Percentiles rank a stretch among this genome's conserved stretches.
Conservation (phyloP, 2,329 filamentous ascomycete genomes). For the Tolypocladium guangdongense region DNA sequence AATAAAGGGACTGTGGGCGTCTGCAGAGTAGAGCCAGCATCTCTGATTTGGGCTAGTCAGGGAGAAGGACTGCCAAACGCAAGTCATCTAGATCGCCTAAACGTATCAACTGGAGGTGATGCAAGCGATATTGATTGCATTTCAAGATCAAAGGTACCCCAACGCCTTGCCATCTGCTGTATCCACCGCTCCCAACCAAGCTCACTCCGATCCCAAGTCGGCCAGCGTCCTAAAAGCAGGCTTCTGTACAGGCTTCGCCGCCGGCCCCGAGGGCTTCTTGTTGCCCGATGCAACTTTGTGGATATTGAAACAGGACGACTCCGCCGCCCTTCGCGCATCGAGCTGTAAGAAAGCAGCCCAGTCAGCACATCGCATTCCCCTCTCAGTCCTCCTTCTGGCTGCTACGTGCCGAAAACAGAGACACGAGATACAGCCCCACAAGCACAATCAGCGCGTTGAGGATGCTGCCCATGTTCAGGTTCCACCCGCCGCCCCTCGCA, state of each 20-base stretch:
- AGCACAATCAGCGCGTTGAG: slow-evolving; percentile 42
- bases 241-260: slow-evolving; percentile 19
- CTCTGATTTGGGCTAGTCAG: neutral
- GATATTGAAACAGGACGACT: slow-evolving; percentile 48
- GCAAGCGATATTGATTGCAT: neutral
- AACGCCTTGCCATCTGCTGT: neutral
- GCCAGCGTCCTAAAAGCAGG: slow-evolving; percentile 41
- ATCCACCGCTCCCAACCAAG: neutral
- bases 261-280: slow-evolving; percentile 3
- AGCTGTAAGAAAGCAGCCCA: slow-evolving; percentile 27
- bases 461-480: slow-evolving; percentile 29
- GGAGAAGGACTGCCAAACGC: neutral
- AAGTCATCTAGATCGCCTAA: neutral
- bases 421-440: slow-evolving; percentile 49
- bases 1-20: neutral
- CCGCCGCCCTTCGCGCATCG: slow-evolving; percentile 50
- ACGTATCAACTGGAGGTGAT: neutral
- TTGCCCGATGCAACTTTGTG: slow-evolving; percentile 23
- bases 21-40: too few relatives aligned
- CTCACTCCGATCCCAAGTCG: slow-evolving; percentile 28
- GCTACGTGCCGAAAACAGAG: slow-evolving; percentile 45
- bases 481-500: slow-evolving; percentile 4
- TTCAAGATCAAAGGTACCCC: neutral
- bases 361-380: slow-evolving; percentile 12
- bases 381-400: slow-evolving; percentile 3